These are phyloP conservation scores for Podila clonocystis DNA, from an alignment of 192 early-diverging fungal genomes.

Conservation along the genomic window DNA sequence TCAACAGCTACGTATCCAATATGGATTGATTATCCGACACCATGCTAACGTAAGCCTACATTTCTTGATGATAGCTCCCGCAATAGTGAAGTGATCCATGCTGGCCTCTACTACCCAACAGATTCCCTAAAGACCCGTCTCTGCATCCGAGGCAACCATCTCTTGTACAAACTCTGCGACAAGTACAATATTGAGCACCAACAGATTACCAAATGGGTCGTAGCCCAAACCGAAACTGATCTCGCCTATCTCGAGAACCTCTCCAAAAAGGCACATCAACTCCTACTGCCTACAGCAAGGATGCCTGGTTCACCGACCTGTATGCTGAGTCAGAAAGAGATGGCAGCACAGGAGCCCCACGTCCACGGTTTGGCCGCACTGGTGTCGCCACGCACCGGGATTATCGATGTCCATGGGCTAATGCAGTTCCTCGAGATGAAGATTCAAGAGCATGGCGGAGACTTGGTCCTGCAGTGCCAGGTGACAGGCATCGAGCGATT, in stretches of 20 bases:
- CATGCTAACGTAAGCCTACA: no score
- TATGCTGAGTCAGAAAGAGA: conserved; percentile 56
- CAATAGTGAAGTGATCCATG: conserved; percentile 92
- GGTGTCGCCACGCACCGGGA: conserved; percentile 80
- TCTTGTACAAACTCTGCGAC: conserved; percentile 73
- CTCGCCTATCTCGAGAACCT: conserved; percentile 62
- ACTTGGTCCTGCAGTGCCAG: conserved; percentile 62
- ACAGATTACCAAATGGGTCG: conserved; percentile 82
- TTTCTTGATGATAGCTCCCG: conserved; percentile 61
- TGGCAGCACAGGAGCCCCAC: conserved; percentile 63
- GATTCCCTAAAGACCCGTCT: conserved; percentile 79
- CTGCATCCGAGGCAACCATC: conserved; percentile 78
- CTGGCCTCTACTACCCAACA: conserved; percentile 84
- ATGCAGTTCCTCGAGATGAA: conserved; percentile 71
- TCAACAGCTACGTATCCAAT: no score
- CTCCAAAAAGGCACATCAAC: conserved; percentile 59
- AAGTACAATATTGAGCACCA: conserved; percentile 62
- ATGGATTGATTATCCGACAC: no score
- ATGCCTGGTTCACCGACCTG: conserved; percentile 60
- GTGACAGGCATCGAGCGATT: conserved; percentile 56
- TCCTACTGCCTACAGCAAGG: conserved; percentile 37
- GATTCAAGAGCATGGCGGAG: conserved; percentile 60
- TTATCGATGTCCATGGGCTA: conserved; percentile 79
- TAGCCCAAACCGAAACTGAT: conserved; percentile 67
- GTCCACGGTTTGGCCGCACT: conserved; percentile 67